phyloP scores from a whole-genome alignment of 1,284 basidiomycete species.

The Sporisorium reilianum region DNA sequence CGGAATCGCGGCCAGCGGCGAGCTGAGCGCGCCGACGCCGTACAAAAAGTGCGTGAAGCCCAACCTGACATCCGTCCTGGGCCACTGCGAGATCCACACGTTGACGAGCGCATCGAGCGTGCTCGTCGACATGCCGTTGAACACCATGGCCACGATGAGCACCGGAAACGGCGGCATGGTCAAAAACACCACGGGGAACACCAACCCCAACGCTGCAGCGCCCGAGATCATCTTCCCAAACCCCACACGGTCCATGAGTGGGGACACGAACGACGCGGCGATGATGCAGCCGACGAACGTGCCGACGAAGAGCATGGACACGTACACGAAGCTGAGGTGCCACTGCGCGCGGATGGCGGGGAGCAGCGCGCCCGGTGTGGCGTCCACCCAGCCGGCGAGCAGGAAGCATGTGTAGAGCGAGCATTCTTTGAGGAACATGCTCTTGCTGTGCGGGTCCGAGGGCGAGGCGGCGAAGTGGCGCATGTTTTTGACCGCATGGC shows the following conservation, averaged over 20 bases:
- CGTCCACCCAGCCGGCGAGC: conserved; percentile 53
- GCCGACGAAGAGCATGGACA: conserved; percentile 52
- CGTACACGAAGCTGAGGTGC: conserved; percentile 36
- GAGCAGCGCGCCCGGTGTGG: conserved; percentile 44
- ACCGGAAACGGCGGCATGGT: conserved; percentile 51
- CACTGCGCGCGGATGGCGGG: conserved; percentile 52
- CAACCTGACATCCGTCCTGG: conserved; percentile 43
- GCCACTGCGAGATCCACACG: conserved; percentile 45
- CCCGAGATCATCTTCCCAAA: conserved; percentile 43
- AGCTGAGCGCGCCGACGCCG: conserved; percentile 51
- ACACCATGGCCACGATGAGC: conserved; percentile 43
- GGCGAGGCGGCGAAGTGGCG: conserved; percentile 2
- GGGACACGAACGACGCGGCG: conserved; percentile 29
- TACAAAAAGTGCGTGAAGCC: conserved; percentile 53
- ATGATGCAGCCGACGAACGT: conserved; percentile 53
- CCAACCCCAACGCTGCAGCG: conserved; percentile 25
- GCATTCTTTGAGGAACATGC: conserved; percentile 44
- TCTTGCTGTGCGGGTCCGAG: conserved; percentile 12
- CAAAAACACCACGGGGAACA: conserved; percentile 41
- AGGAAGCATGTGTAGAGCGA: conserved; percentile 42
- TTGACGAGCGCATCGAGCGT: conserved; percentile 46
- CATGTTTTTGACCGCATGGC: conserved; percentile 31
- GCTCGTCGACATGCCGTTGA: conserved; percentile 33
- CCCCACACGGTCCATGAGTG: conserved; percentile 39
- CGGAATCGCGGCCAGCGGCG: conserved; percentile 51